phyloP scores from a whole-genome alignment of 306 rosid genomes.

The Luffa acutangula region DNA sequence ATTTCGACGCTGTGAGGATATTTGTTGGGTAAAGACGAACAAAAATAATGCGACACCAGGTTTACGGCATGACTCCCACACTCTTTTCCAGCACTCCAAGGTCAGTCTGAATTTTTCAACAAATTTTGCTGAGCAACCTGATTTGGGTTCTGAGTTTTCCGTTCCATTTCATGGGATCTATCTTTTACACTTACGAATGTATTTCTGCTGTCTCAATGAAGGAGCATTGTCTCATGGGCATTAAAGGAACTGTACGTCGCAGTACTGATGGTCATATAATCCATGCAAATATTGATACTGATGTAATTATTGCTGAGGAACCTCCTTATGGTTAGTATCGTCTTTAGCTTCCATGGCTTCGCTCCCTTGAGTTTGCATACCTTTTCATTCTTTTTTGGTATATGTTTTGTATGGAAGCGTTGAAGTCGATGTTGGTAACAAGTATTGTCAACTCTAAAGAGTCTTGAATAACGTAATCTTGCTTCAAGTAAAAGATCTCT shows the following conservation, averaged over 20 bases:
- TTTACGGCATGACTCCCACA: slow-evolving; percentile 84
- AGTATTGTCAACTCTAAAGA: not conserved
- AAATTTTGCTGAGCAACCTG: not conserved
- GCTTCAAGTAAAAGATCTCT: not conserved
- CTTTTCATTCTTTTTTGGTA: not conserved
- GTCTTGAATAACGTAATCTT: not conserved
- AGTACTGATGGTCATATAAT: slow-evolving; percentile 99
- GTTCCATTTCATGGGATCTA: not conserved
- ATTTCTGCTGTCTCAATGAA: slow-evolving; percentile 19
- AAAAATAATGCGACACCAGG: slow-evolving; percentile 87
- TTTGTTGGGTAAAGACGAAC: slow-evolving; percentile 99
- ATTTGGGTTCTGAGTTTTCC: not conserved
- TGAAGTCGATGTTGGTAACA: not conserved
- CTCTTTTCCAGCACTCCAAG: slow-evolving; percentile 98
- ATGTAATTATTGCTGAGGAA: slow-evolving; percentile 94
- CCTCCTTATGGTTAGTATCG: slow-evolving; percentile 86
- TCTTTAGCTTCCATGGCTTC: not conserved
- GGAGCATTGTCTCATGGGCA: slow-evolving; percentile 99
- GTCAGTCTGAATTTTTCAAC: slow-evolving; percentile 25
- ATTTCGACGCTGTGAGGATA: slow-evolving; percentile 97
- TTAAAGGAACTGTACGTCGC: slow-evolving; percentile 98
- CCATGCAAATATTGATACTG: slow-evolving; percentile 98
- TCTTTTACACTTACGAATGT: not conserved
- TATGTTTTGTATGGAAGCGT: not conserved
- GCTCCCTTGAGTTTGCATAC: not conserved